phyloP scores from a whole-genome alignment of 73 alveolate genomes.

The Symbiodinium pilosum region DNA sequence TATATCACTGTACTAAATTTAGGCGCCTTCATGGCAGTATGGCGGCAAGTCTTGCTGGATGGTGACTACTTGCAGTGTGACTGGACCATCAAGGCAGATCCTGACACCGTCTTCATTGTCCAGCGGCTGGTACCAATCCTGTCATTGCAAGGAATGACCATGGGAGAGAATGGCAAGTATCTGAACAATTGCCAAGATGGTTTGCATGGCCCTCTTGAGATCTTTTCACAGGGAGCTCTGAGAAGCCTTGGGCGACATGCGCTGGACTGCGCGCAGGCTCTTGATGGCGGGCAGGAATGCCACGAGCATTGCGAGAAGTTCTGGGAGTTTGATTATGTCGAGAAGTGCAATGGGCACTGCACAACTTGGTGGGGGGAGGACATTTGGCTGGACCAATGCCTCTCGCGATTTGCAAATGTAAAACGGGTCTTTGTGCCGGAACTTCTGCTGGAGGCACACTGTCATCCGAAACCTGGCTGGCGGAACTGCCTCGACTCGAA shows the following conservation, averaged over 20 bases:
- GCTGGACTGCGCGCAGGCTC: not conserved
- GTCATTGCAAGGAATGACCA: not conserved
- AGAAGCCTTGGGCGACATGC: not conserved
- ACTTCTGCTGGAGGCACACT: conserved; percentile 46
- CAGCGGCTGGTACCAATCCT: conserved; percentile 68
- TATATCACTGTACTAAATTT: conserved; percentile 59
- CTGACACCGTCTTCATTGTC: conserved; percentile 52
- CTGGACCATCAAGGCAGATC: conserved; percentile 31
- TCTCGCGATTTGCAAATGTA: conserved; percentile 44
- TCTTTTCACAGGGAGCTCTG: conserved; percentile 51
- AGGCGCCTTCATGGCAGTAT: conserved; percentile 66
- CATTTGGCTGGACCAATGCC: conserved; percentile 83
- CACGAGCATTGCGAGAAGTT: conserved; percentile 48
- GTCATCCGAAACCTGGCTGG: conserved; percentile 71
- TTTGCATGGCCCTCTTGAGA: conserved; percentile 62
- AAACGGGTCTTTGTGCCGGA: conserved; percentile 42
- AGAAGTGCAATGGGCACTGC: conserved; percentile 84
- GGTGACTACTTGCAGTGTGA: conserved; percentile 8
- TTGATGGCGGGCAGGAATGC: conserved; percentile 74
- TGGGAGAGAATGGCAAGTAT: conserved; percentile 59
- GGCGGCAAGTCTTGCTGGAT: conserved; percentile 62
- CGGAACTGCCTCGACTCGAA: not conserved
- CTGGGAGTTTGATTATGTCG: conserved; percentile 36
- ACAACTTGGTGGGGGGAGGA: conserved; percentile 91
- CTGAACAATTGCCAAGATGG: conserved; percentile 79